Evolutionary conservation across 805 yeast species (phyloP), one percentile per base, ranked within the genome.

Genomic region (Isabelozyma rhagii): DNA sequence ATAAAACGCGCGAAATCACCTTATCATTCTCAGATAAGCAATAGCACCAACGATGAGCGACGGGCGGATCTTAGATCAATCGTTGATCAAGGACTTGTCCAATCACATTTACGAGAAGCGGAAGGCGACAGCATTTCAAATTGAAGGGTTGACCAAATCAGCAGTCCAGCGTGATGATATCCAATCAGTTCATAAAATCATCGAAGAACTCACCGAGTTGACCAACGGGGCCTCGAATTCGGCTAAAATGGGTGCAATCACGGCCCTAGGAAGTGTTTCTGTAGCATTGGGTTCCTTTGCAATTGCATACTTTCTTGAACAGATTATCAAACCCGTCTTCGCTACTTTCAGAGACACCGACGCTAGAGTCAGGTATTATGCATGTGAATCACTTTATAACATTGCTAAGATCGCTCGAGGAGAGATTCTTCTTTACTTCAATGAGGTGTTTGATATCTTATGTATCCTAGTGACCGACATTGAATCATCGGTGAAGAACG

Each of bases 291-390:
- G 98, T 1, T 78, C 80, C 40, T 82, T 82, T 56, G 93, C 92
- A 44, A 89, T 94, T 36, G 94, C 97, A 0, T 73, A 74, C 49
- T 93, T 89, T 60, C 68, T 94, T 45, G 94, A 89, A 51, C 88
- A 84, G 47, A 91, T 94, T 50, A 82, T 94, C 54, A 94, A 89
- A 53, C 97, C 99, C 0, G 96, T 94, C 11, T 74, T 94, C 58
- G 93, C 97, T 0, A 93, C 97, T 51, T 94, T 94, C 66, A 93
- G 96, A 45, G 99, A 94, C 62, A 97, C 94, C 52, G 97, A 94
- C 65, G 93, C 97, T n/a, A 82, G 96, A 56, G 99, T 94, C 8
- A 78, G 99, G 48, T 94, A 94, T 61, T 94, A 91, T 66, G 97
- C 99, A 0, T 94, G 98, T 71, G 99, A 94, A 62, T 87, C 96